phyloP scores from a whole-genome alignment of 2,329 filamentous ascomycete genomes.

The Ustulina deusta region DNA sequence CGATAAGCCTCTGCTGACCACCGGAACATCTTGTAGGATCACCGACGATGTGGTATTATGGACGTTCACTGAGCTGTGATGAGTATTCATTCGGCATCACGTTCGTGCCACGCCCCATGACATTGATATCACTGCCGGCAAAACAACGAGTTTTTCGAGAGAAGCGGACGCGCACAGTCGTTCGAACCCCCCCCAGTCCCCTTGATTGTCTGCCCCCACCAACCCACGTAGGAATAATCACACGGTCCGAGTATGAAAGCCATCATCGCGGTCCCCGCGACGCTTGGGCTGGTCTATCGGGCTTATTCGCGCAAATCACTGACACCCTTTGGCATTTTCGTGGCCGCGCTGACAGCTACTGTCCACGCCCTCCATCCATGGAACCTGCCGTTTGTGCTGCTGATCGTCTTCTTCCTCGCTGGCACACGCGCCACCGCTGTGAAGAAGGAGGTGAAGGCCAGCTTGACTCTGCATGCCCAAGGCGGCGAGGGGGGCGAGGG shows the following conservation, averaged over 20 bases:
- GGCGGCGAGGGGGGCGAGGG: conserved; percentile 83
- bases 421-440: conserved; percentile 88
- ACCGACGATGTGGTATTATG: neutral
- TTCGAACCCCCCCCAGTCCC: neutral
- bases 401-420: conserved; percentile 86
- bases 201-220: neutral
- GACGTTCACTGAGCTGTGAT: neutral
- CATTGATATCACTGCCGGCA: neutral
- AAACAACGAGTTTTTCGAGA: neutral
- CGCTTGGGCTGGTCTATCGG: conserved; percentile 71
- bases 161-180: neutral
- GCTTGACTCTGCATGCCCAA: conserved; percentile 80
- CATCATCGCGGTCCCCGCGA: conserved; percentile 68
- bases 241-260: conserved; percentile 63
- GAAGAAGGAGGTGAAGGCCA: conserved; percentile 87
- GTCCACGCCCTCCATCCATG: conserved; percentile 93
- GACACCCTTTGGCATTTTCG: conserved; percentile 79
- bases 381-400: conserved; percentile 87
- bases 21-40: neutral
- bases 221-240: neutral
- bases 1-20: neutral
- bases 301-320: conserved; percentile 80
- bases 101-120: neutral
- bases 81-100: neutral
- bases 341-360: conserved; percentile 78